Evolutionary conservation across 2,329 filamentous ascomycete species (phyloP).

Genomic region (Xylaria sp.): DNA sequence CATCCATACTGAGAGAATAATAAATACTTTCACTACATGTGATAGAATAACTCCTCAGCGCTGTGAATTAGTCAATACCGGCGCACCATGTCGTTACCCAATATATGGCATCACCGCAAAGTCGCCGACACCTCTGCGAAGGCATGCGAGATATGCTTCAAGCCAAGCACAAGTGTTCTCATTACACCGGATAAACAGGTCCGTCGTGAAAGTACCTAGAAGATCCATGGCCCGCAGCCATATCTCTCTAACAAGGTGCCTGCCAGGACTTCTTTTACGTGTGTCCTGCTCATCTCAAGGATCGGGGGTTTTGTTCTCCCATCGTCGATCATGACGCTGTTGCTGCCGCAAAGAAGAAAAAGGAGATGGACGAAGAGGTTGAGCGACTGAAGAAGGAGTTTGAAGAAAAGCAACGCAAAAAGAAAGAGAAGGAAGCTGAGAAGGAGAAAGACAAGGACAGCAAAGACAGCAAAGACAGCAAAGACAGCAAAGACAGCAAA

Average conservation of each 20-base stretch:
- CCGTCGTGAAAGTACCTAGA: slow-evolving; percentile 21
- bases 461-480: slow-evolving; percentile 41
- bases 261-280: slow-evolving; percentile 81
- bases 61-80: neutral
- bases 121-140: slow-evolving; percentile 81
- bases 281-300: slow-evolving; percentile 76
- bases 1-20: neutral
- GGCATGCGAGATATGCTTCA: slow-evolving; percentile 87
- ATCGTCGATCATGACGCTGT: slow-evolving; percentile 63
- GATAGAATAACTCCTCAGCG: neutral
- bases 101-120: slow-evolving; percentile 77
- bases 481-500: slow-evolving; percentile 42
- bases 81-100: slow-evolving; percentile 55
- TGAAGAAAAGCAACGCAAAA: slow-evolving; percentile 64
- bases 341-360: slow-evolving; percentile 60
- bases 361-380: slow-evolving; percentile 59
- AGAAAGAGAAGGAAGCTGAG: slow-evolving; percentile 62
- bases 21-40: neutral
- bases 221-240: neutral
- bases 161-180: slow-evolving; percentile 78
- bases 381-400: slow-evolving; percentile 69
- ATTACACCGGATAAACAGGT: slow-evolving; percentile 89
- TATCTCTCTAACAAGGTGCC: slow-evolving; percentile 9
- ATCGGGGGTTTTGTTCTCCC: slow-evolving; percentile 72
- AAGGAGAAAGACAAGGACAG: slow-evolving; percentile 46